phyloP scores from a whole-genome alignment of 768 basidiomycete species.

The Pulveroboletus frians region DNA sequence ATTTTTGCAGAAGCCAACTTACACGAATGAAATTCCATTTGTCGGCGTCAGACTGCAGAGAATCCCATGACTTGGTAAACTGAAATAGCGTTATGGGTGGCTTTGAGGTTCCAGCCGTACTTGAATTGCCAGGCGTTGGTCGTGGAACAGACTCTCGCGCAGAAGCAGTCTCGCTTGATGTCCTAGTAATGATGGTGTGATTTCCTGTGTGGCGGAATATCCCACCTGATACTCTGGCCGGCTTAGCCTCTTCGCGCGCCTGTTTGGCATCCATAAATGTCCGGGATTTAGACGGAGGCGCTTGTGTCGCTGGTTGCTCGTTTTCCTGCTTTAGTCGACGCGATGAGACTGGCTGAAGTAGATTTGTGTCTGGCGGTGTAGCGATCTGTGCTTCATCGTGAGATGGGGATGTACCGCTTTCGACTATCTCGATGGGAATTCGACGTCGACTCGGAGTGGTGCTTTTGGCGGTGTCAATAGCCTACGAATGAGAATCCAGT shows the following conservation, averaged over 20 bases:
- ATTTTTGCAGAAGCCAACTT: constrained; percentile 20
- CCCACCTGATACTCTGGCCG: constrained; percentile 57
- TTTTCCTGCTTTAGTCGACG: constrained; percentile 26
- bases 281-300: constrained; percentile 14
- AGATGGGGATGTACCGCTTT: constrained; percentile 23
- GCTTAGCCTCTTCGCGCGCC: constrained; percentile 42
- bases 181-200: constrained; percentile 48
- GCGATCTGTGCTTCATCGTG: constrained; percentile 1
- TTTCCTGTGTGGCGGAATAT: constrained; percentile 65
- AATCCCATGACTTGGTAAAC: constrained; percentile 58
- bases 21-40: constrained; percentile 61
- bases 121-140: constrained; percentile 1
- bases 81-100: constrained; percentile 50
- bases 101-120: constrained; percentile 14
- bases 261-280: constrained; percentile 59
- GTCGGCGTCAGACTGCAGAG: constrained; percentile 34
- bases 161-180: constrained; percentile 16
- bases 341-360: constrained; percentile 40
- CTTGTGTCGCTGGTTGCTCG: constrained; percentile 2
- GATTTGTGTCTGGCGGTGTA: constrained; percentile 7
- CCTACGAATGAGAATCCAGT: constrained; percentile 11
- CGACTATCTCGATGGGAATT: constrained; percentile 60
- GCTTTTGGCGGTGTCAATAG: not conserved
- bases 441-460: constrained; percentile 44
- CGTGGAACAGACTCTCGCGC: constrained; percentile 1